Base-by-base conservation (phyloP, 2,329 filamentous ascomycete species). In the Xylariaceae sp. region DNA sequence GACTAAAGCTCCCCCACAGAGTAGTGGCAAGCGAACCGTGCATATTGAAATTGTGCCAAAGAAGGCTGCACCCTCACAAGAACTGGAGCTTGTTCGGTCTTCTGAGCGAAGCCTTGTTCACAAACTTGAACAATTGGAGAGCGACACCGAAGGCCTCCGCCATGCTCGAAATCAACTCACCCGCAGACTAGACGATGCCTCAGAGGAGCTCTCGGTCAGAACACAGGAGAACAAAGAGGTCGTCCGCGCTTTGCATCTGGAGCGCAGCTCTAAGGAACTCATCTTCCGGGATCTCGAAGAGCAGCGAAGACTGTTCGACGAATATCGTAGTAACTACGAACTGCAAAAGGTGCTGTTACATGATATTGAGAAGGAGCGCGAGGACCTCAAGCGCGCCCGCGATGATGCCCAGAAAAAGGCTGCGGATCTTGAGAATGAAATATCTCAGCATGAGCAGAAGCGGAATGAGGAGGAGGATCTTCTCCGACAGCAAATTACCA, bases 111-210 rank as follows among this genome's bases (percentile, higher is more conserved):
- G 58, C 32, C 56, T 69, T 42, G 44, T 61, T 21, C 52, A 61
- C 41, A 64, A 63, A 56, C 60, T 69, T 25, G 63, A 67, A 44
- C 61, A 64, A 46, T 57, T 69, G 19, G 63, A 69, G 55, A 55
- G 52, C 35, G 65, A 68, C 50, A 57, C 61, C 7, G 55, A 63
- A 20, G 55, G 48, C 21, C 57, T 68, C 20, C 61, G 58, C 22
- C 53, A 59, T 29, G 57, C 51, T 35, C 63, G 63, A 33, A 56
- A 49, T 38, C 60, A 60, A 22, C 55, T 68, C 22, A 47, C 46
- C 46, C 57, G 55, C 40, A 61, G 65, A 44, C 57, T 67, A 10
- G 59, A 60, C 37, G 54, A 62, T 40, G 56, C 49, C 21, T 57
- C 62, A 3, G 55, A 64, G 5, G 57, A 58, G 35, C 54, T 68